Percentiles rank a stretch among this genome's conserved stretches.
Evolutionary conservation across 2,329 filamentous ascomycete species (phyloP).

Genomic region (Cladosporium sp.): DNA sequence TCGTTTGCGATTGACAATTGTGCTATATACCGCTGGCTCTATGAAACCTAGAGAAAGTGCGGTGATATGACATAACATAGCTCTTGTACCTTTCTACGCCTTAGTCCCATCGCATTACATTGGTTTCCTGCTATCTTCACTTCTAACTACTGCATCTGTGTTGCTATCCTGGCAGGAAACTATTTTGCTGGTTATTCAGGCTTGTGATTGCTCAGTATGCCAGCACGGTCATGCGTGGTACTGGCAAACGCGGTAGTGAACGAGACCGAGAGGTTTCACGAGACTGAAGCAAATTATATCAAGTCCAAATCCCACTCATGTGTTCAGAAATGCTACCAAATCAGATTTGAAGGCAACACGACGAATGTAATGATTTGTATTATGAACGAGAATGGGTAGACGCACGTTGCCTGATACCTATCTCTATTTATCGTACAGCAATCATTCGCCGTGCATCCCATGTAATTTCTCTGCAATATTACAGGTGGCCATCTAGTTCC

Average conservation of each 20-base stretch:
- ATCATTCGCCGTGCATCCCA: neutral
- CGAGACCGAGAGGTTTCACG: neutral
- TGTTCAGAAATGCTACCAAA: neutral
- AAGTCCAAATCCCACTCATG: neutral
- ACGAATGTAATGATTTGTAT: neutral
- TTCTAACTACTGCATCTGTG: neutral
- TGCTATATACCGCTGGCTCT: neutral
- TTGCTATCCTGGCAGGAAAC: neutral
- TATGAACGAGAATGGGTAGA: neutral
- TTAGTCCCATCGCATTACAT: neutral
- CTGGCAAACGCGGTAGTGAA: neutral
- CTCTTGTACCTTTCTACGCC: neutral
- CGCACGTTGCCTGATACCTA: constrained; percentile 1
- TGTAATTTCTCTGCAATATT: neutral
- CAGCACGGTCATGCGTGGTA: neutral
- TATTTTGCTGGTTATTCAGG: neutral
- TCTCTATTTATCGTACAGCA: constrained; percentile 20
- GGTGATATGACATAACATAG: neutral
- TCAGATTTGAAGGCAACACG: neutral
- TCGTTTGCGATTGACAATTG: neutral
- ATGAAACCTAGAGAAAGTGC: neutral
- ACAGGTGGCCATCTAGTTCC: neutral
- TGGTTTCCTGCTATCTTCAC: neutral
- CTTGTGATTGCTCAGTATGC: no score
- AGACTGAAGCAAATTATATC: neutral